Percentiles rank a stretch among this genome's conserved stretches.
phyloP scores from a whole-genome alignment of 768 basidiomycete species.

The Leucocoprinus leucothites region DNA sequence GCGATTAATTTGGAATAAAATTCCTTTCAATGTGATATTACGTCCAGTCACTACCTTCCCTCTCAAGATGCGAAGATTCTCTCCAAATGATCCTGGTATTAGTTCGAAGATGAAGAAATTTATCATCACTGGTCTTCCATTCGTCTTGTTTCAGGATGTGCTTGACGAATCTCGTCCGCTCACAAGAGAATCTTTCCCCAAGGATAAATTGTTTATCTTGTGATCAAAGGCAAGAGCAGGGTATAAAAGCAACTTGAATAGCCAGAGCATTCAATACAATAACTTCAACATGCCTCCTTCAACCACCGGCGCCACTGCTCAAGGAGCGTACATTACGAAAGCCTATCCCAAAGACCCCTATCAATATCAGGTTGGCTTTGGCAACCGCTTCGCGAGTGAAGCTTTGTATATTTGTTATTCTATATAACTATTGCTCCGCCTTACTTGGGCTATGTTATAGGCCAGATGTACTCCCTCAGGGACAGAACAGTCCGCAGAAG shows the following conservation, averaged over 20 bases:
- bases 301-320: slow-evolving; percentile 37
- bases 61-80: slow-evolving; percentile 4
- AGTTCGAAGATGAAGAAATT: background rate
- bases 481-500: slow-evolving; percentile 62
- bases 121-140: background rate
- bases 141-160: background rate
- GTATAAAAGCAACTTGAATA: background rate
- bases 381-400: slow-evolving; percentile 54
- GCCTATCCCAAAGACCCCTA: slow-evolving; percentile 49
- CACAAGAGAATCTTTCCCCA: slow-evolving; percentile 9
- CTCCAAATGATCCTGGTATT: background rate
- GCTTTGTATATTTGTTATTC: slow-evolving; percentile 39
- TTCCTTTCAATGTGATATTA: background rate
- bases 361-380: slow-evolving; percentile 56
- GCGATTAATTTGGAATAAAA: slow-evolving; percentile 35
- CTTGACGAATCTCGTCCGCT: too few relatives aligned
- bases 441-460: slow-evolving; percentile 23
- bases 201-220: background rate
- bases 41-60: background rate
- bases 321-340: slow-evolving; percentile 31
- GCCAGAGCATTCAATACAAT: background rate
- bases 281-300: slow-evolving; percentile 20
- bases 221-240: too few relatives aligned
- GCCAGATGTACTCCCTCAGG: slow-evolving; percentile 53
- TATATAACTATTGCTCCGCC: background rate